phyloP scores from a whole-genome alignment of 768 basidiomycete species.

The Strobilomyces dryophilus region DNA sequence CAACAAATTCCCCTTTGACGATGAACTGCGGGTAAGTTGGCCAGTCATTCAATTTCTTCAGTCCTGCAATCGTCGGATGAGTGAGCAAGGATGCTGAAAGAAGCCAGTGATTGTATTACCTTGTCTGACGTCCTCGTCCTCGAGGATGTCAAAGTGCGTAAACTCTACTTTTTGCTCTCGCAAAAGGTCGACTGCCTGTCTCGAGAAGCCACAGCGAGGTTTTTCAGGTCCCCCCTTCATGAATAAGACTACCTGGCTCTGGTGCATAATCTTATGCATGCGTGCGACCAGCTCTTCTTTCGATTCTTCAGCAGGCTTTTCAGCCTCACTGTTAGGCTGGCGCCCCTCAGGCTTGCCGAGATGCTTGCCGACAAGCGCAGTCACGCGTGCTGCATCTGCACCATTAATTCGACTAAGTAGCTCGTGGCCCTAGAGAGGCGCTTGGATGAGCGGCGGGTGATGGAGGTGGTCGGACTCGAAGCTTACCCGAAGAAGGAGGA shows the following conservation, averaged over 20 bases:
- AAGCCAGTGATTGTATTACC: conserved; percentile 39
- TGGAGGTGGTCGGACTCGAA: neutral
- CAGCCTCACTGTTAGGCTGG: conserved; percentile 12
- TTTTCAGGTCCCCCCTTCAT: conserved; percentile 83
- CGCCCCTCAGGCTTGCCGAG: conserved; percentile 25
- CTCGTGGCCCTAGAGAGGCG: conserved; percentile 68
- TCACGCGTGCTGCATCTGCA: conserved; percentile 68
- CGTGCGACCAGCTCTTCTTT: conserved; percentile 64
- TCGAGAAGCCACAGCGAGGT: conserved; percentile 84
- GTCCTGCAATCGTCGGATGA: conserved; percentile 39
- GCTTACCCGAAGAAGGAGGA: conserved; percentile 75
- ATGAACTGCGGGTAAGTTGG: conserved; percentile 88
- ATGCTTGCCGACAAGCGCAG: conserved; percentile 57
- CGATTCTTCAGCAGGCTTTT: conserved; percentile 43
- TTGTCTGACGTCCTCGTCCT: conserved; percentile 77
- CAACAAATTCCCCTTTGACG: conserved; percentile 86
- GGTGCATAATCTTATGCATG: conserved; percentile 69
- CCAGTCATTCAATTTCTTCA: conserved; percentile 82
- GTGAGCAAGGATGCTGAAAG: neutral
- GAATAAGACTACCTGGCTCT: conserved; percentile 76
- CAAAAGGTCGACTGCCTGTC: conserved; percentile 67
- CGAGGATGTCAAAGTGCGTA: conserved; percentile 77
- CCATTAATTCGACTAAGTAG: conserved; percentile 77
- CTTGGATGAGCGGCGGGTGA: no score
- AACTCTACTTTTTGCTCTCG: conserved; percentile 62